Evolutionary conservation across 257 asterid species (phyloP).

Genomic region (Perilla frutescens): DNA sequence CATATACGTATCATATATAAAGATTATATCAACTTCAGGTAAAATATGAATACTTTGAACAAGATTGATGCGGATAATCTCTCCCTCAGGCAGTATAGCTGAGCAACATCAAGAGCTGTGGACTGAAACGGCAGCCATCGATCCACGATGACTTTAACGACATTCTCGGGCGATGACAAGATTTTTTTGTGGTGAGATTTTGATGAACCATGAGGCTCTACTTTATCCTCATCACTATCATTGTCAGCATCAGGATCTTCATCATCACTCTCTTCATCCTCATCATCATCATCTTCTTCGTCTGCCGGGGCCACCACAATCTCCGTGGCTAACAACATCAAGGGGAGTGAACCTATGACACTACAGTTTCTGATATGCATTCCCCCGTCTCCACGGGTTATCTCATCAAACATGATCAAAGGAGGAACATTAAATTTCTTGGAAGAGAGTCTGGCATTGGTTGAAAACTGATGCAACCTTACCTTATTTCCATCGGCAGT

Average conservation of each 20-base stretch:
- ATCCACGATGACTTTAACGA: constrained; percentile 68
- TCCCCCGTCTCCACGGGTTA: constrained; percentile 86
- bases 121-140: constrained; percentile 82
- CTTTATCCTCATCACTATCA: constrained; percentile 48
- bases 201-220: constrained; percentile 26
- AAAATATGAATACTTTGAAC: constrained; percentile 55
- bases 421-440: constrained; percentile 46
- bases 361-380: constrained; percentile 66
- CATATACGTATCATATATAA: neutral
- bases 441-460: constrained; percentile 50
- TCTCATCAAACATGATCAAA: constrained; percentile 74
- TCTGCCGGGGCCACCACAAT: constrained; percentile 70
- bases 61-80: constrained; percentile 76
- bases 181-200: constrained; percentile 43
- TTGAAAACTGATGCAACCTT: constrained; percentile 67
- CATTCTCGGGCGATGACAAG: constrained; percentile 80
- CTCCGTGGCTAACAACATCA: constrained; percentile 77
- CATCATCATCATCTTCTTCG: constrained; percentile 44
- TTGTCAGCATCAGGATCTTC: constrained; percentile 49
- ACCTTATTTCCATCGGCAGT: constrained; percentile 82
- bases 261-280: constrained; percentile 52
- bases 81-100: constrained; percentile 90
- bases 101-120: constrained; percentile 87
- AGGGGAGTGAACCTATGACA: constrained; percentile 73
- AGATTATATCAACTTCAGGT: neutral